These are phyloP conservation scores for Recurvomyces mirabilis DNA, from an alignment of 495 filamentous ascomycete species.

Conservation along the genomic window DNA sequence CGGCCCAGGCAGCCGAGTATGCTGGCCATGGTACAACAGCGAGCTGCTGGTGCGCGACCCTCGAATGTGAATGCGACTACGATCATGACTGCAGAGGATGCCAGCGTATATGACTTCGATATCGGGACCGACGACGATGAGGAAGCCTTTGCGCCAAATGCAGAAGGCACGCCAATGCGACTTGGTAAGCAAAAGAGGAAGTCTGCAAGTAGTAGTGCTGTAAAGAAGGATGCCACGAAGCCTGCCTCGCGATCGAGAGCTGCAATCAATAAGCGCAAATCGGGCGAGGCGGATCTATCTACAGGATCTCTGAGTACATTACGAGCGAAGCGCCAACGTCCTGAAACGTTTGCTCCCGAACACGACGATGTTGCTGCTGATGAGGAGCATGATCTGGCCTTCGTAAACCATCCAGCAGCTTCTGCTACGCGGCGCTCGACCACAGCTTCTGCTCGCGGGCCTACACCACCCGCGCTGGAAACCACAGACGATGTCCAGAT, in stretches of 20 bases:
- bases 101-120: slow-evolving; percentile 10
- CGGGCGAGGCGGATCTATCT: slow-evolving; percentile 3
- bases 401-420: too few relatives aligned
- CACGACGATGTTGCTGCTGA: neutral
- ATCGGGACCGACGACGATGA: slow-evolving; percentile 28
- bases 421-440: too few relatives aligned
- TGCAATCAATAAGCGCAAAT: slow-evolving; percentile 10
- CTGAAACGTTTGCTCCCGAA: neutral
- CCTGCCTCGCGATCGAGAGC: neutral
- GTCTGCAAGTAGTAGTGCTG: neutral
- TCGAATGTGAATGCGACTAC: slow-evolving; percentile 1
- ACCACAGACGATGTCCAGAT: slow-evolving; percentile 10
- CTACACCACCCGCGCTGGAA: too few relatives aligned
- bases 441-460: too few relatives aligned
- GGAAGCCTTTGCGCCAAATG: slow-evolving; percentile 27
- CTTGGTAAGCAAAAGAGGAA: neutral
- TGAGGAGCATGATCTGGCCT: neutral
- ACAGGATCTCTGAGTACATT: slow-evolving; percentile 1
- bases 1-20: slow-evolving; percentile 58
- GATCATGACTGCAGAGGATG: slow-evolving; percentile 8
- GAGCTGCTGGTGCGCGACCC: slow-evolving; percentile 14
- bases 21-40: slow-evolving; percentile 48
- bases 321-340: slow-evolving; percentile 10
- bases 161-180: slow-evolving; percentile 18
- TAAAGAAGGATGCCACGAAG: neutral